Evolutionary conservation across 2,329 filamentous ascomycete genomes (phyloP), one percentile per base, ranked within the genome.

Genomic region (Aspergillus aculeatus): DNA sequence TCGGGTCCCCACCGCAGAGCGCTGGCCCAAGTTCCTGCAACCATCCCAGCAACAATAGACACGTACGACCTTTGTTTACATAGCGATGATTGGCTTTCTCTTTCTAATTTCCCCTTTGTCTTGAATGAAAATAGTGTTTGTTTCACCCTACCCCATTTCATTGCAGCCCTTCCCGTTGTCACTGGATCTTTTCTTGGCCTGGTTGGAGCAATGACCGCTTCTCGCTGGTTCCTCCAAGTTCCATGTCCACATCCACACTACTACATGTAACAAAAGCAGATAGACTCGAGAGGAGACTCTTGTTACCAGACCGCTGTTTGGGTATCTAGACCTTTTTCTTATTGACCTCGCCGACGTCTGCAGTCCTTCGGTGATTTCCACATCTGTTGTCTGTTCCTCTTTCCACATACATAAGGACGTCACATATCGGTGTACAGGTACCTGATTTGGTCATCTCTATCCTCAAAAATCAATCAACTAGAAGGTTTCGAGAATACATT

Each of bases 1-100:
- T 61, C 86, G 85, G 76, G 72, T 90, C 55, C 82, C 82, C 35
- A 69, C 75, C 35, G 70, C 74, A 38, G 71, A 74, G 54, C 69
- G 69, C 32, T 78, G 76, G 74, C 73, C 75, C 51, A 75, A 74
- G 62, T 67, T 76, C 51, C 62, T 77, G 24, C 70, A 70, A 58
- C 56, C 60, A 21, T 59, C 71, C 31, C 71, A 73, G 60, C 68
- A 72, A 60, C 68, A 72, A 60, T 62, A 62, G 61, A 62, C 58
- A 53, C 53, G 57, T 49, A 66, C 66, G 55, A 64, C 49, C 56
- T 59, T 65, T 66, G 60, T 58, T 68, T 69, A 58, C 59, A 64
- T 69, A 72, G 70, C 64, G 65, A 67, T 63, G 57, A 61, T 41
- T 65, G 64, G 55, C 50, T 58, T 64, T 35, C 57, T 49, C 63